Percentiles rank a stretch among this genome's conserved stretches.
phyloP scores from a whole-genome alignment of 2,329 filamentous ascomycete genomes.

The Beauveria bassiana region DNA sequence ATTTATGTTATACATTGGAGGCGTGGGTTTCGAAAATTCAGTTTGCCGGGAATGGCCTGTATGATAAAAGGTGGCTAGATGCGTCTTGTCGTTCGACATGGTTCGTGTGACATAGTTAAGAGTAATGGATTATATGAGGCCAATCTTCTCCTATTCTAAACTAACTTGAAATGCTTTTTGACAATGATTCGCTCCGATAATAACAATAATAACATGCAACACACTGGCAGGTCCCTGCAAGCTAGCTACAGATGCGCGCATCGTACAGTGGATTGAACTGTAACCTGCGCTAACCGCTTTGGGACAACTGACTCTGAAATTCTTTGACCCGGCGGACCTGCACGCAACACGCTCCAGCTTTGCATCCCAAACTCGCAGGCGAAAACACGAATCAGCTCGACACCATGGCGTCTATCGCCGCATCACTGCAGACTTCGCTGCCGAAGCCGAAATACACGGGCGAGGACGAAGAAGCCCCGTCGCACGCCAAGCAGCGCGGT shows the following conservation, averaged over 20 bases:
- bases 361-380: constrained; percentile 2
- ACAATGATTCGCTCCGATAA: neutral
- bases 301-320: constrained; percentile 24
- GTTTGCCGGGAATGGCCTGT: constrained; percentile 21
- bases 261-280: neutral
- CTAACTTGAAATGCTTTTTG: neutral
- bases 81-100: neutral
- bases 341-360: constrained; percentile 14
- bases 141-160: neutral
- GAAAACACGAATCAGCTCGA: constrained; percentile 14
- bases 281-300: constrained; percentile 21
- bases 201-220: neutral
- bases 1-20: constrained; percentile 19
- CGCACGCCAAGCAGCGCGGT: constrained; percentile 65
- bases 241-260: neutral
- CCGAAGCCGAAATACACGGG: constrained; percentile 88
- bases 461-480: constrained; percentile 74
- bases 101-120: neutral
- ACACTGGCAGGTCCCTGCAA: neutral
- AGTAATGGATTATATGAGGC: constrained; percentile 10
- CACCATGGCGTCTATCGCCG: constrained; percentile 57
- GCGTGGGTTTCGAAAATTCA: constrained; percentile 24
- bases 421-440: constrained; percentile 69
- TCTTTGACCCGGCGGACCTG: constrained; percentile 18
- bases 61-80: constrained; percentile 19